Base-by-base conservation (phyloP, 257 asterid genomes). In the Schizonepeta tenuifolia region DNA sequence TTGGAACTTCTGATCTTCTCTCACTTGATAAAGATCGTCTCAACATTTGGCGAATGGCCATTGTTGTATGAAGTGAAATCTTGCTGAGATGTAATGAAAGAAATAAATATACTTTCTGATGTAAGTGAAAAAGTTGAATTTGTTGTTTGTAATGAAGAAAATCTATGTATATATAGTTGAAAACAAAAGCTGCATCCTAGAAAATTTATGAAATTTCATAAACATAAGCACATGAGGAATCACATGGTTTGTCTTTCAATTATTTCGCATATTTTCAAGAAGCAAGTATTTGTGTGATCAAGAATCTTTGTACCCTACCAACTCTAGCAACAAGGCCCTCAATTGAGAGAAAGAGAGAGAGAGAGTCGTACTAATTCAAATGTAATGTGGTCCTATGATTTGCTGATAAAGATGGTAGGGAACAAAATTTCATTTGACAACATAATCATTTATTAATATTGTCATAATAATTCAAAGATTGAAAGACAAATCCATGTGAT, bases 181-280 rank as follows among this genome's bases (percentile, higher is more conserved):
- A 7, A 36, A 6, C 10, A n/a, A n/a, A n/a, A n/a, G 40, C 40
- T 36, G 40, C 40, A 36, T 36, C 9, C 40, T 36, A 6, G 40
- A 36, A 28, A 28, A 1, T 28, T 28, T 3, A 28, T 36, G 9
- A 7, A 69, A 59, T n/a, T n/a, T n/a, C n/a, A n/a, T n/a, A n/a
- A n/a, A n/a, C n/a, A n/a, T n/a, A n/a, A n/a, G n/a, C n/a, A n/a
- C n/a, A n/a, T n/a, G n/a, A n/a, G n/a, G n/a, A n/a, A n/a, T n/a
- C n/a, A 75, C 83, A 75, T 78, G 81, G 71, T 65, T 65, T 69
- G 82, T 73, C 67, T 31, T 64, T 46, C 56, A 51, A 69, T 68
- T 26, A 24, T n/a, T 55, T 28, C 62, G 22, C 28, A 66, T 55
- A 50, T 57, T 44, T 38, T 26, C 50, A 26, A 69, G 41, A 49